Evolutionary conservation across 2,329 filamentous ascomycete species (phyloP).

Genomic region (Aspergillus neotritici): DNA sequence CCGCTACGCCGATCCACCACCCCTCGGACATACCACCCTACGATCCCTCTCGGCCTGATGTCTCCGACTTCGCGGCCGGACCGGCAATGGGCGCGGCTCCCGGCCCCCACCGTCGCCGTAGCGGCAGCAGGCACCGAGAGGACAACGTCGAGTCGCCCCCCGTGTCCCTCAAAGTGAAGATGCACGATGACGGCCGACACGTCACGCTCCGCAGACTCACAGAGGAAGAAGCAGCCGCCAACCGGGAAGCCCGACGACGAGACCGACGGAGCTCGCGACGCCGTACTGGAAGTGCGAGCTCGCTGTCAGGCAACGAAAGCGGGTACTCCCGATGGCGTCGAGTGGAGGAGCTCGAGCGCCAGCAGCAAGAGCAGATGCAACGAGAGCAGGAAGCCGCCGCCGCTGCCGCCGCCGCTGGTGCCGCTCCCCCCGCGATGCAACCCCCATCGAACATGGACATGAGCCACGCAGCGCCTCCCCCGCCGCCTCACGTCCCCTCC

Average conservation of each 20-base stretch:
- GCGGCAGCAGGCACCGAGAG: constrained; percentile 30
- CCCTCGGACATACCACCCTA: constrained; percentile 29
- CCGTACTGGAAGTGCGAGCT: constrained; percentile 37
- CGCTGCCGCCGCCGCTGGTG: constrained; percentile 20
- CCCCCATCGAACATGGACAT: constrained; percentile 19
- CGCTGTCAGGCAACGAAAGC: constrained; percentile 38
- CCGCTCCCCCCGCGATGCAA: constrained; percentile 22
- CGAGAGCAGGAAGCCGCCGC: constrained; percentile 33
- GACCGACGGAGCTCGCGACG: constrained; percentile 39
- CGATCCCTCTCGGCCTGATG: constrained; percentile 15
- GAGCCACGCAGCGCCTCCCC: constrained; percentile 21
- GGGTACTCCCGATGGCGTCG: constrained; percentile 43
- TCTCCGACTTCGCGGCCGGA: constrained; percentile 25
- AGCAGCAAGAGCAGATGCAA: constrained; percentile 41
- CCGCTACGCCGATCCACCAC: constrained; percentile 37
- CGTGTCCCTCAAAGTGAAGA: constrained; percentile 59
- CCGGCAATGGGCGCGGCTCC: constrained; percentile 30
- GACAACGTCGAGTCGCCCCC: constrained; percentile 52
- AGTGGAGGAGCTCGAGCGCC: constrained; percentile 45
- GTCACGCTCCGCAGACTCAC: constrained; percentile 58
- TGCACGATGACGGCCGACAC: constrained; percentile 59
- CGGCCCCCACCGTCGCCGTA: constrained; percentile 26
- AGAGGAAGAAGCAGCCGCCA: constrained; percentile 57
- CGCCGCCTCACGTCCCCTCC: constrained; percentile 36
- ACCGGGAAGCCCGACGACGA: constrained; percentile 50